These are phyloP conservation scores for Boeremia exigua DNA, from an alignment of 2,329 filamentous ascomycete species.

Conservation along the genomic window DNA sequence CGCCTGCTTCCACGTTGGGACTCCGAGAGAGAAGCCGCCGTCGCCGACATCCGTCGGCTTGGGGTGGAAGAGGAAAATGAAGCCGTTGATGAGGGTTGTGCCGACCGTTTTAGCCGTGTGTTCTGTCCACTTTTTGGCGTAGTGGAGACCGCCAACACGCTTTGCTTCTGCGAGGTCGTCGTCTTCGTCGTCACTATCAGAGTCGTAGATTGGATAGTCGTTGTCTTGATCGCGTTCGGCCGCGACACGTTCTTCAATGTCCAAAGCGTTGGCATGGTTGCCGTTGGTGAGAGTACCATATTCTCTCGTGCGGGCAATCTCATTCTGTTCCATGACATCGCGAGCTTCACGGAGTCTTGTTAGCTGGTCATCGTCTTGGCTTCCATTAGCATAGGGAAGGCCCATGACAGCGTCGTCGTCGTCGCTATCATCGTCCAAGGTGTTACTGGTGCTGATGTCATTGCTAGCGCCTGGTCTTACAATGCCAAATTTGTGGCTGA, in stretches of 20 bases:
- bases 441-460: conserved; percentile 77
- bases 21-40: conserved; percentile 50
- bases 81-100: conserved; percentile 37
- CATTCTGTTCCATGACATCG: conserved; percentile 59
- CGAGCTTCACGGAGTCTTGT: conserved; percentile 58
- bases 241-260: conserved; percentile 84
- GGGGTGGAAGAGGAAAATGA: conserved; percentile 47
- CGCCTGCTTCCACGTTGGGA: conserved; percentile 50
- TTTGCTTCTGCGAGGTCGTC: conserved; percentile 78
- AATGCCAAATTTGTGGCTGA: conserved; percentile 88
- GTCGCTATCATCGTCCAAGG: conserved; percentile 76
- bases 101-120: conserved; percentile 58
- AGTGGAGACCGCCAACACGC: conserved; percentile 76
- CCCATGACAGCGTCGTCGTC: conserved; percentile 56
- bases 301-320: conserved; percentile 56
- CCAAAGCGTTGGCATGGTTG: conserved; percentile 58
- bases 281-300: conserved; percentile 51
- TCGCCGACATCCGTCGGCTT: conserved; percentile 53
- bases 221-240: conserved; percentile 69
- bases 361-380: conserved; percentile 53
- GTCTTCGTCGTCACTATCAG: conserved; percentile 81
- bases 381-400: conserved; percentile 35
- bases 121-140: conserved; percentile 64
- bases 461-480: conserved; percentile 77
- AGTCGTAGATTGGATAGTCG: conserved; percentile 89